Base-by-base conservation (phyloP, 2,329 filamentous ascomycete species). In the Epichloe hybrida region DNA sequence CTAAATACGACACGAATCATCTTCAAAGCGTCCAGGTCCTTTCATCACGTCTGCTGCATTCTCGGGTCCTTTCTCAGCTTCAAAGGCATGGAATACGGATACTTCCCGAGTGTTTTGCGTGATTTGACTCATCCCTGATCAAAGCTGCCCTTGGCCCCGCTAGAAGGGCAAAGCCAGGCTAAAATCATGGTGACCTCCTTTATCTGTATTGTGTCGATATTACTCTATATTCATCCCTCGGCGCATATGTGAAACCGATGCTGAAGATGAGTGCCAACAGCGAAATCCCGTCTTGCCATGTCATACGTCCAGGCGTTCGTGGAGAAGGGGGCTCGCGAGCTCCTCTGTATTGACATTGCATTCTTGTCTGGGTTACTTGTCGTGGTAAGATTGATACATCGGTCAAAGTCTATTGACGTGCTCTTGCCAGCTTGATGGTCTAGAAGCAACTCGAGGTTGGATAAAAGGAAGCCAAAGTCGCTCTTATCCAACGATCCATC, bases 311-410 rank as follows among this genome's bases (percentile, higher is more conserved):
- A 13, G 38, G 20, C 15, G 20, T 31, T 43, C 8, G 3, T 20
- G 48, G 13, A 50, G 36, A 20, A 47, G 21, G 46, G 21, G 5
- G 13, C 31, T 23, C n/a, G n/a, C 20, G 40, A 47, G 7, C 48
- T 53, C 54, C 52, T 53, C 46, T 49, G 40, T 48, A 52, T 53
- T 55, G 52, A 42, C 35, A 57, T 52, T 53, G 50, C 52, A 54
- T 52, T 54, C 46, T 52, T 38, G 17, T 34, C 46, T 9, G 11
- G n/a, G 8, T 20, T 15, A 21, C 4, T 17, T 11, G 8, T 35
- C 27, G 11, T 7, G 12, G 13, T 2, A 8, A n/a, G 13, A 17
- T 40, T 9, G 11, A 23, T 36, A 12, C 17, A 37, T 21, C 8
- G 34, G 27, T n/a, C 13, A 42, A 13, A 23, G 27, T 11, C 37